Conservation (phyloP, 2,329 filamentous ascomycete species). For the Cordyceps cateniannulata region DNA sequence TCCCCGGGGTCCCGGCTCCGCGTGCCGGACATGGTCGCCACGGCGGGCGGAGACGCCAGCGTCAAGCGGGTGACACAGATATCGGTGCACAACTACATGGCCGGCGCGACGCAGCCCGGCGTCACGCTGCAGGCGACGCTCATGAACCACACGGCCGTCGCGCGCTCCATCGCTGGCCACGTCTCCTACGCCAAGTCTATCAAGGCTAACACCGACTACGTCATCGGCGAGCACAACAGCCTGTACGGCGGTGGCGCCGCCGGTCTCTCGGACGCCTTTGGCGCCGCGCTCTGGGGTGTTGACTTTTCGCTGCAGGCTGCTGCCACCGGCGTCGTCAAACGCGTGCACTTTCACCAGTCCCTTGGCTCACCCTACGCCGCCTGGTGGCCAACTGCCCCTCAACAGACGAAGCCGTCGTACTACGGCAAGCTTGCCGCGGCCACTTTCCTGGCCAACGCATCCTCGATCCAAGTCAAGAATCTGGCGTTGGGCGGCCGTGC, state of each 20-base stretch:
- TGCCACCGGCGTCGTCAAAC: slow-evolving; percentile 26
- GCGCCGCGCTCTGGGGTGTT: slow-evolving; percentile 41
- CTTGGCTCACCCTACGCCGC: slow-evolving; percentile 19
- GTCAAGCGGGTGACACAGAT: slow-evolving; percentile 18
- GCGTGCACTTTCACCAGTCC: slow-evolving; percentile 35
- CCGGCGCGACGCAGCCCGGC: slow-evolving; percentile 28
- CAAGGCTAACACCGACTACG: slow-evolving; percentile 23
- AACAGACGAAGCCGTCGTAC: slow-evolving; percentile 17
- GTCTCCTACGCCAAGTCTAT: slow-evolving; percentile 19
- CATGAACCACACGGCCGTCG: slow-evolving; percentile 30
- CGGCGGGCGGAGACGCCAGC: slow-evolving; percentile 20
- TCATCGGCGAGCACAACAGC: slow-evolving; percentile 43
- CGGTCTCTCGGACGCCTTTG: slow-evolving; percentile 40
- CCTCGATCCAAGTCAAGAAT: slow-evolving; percentile 11
- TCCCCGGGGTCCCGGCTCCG: slow-evolving; percentile 15
- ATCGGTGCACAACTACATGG: slow-evolving; percentile 24
- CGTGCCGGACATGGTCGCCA: slow-evolving; percentile 23
- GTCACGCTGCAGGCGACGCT: slow-evolving; percentile 31
- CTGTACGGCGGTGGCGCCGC: slow-evolving; percentile 31
- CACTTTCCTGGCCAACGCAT: slow-evolving; percentile 17
- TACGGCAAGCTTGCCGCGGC: slow-evolving; percentile 20
- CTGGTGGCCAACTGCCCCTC: slow-evolving; percentile 15
- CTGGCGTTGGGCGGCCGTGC: slow-evolving; percentile 12
- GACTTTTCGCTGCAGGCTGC: slow-evolving; percentile 37
- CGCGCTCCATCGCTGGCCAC: slow-evolving; percentile 24